Conservation (phyloP, 2,329 filamentous ascomycete genomes). For the Emmonsiellopsis sp. region DNA sequence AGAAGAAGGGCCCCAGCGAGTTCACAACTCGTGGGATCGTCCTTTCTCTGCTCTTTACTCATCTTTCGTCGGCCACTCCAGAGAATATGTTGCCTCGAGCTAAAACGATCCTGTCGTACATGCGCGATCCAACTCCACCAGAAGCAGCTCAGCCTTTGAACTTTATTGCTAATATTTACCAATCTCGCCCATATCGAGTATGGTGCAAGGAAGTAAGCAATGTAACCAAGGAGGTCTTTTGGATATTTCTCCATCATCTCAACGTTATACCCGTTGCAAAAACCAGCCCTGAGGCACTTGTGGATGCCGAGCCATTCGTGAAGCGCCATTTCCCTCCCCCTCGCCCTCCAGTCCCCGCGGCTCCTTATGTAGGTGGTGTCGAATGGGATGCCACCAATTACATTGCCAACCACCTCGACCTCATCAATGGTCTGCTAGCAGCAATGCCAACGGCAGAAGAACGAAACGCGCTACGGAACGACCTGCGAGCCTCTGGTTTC, state of each 20-base stretch:
- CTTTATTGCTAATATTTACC: conserved; percentile 85
- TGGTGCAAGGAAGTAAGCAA: conserved; percentile 91
- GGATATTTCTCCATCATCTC: conserved; percentile 94
- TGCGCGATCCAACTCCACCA: conserved; percentile 68
- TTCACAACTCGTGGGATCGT: conserved; percentile 90
- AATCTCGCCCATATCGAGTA: conserved; percentile 76
- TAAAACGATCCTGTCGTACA: conserved; percentile 63
- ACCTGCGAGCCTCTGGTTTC: conserved; percentile 76
- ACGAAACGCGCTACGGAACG: conserved; percentile 68
- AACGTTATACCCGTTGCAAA: conserved; percentile 62
- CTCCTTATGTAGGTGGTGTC: conserved; percentile 91
- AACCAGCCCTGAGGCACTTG: conserved; percentile 23
- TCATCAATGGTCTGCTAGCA: conserved; percentile 83
- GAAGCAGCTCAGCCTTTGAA: conserved; percentile 68
- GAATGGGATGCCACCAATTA: conserved; percentile 99
- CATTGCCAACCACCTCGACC: conserved; percentile 80
- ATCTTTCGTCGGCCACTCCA: conserved; percentile 60
- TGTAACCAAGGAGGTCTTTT: conserved; percentile 97
- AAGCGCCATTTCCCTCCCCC: conserved; percentile 72
- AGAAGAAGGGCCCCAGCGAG: conserved; percentile 94
- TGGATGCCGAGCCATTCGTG: conserved; percentile 7
- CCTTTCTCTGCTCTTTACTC: conserved; percentile 79
- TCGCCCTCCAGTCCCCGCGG: conserved; percentile 81
- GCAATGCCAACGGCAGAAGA: conserved; percentile 61
- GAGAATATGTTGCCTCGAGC: conserved; percentile 60